A percentile compares a stretch with the other conserved stretches of the same genome.
These are phyloP conservation scores for Calvatia gigantea DNA, from an alignment of 768 basidiomycete species.

Conservation along the genomic window DNA sequence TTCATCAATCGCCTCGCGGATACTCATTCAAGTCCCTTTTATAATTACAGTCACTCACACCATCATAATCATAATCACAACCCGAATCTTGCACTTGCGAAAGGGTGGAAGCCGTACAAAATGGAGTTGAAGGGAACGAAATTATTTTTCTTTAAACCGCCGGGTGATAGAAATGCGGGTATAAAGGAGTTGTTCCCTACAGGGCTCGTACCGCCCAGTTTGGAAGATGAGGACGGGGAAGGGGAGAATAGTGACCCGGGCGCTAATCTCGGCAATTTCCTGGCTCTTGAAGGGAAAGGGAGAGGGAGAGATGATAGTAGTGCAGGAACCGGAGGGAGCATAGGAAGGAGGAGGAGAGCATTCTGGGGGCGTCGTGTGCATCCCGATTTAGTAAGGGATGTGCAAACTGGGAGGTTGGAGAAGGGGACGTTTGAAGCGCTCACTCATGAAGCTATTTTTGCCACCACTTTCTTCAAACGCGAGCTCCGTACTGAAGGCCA, in stretches of 20 bases:
- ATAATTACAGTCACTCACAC: constrained; percentile 20
- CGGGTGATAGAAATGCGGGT: constrained; percentile 57
- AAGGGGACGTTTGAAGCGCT: constrained; percentile 78
- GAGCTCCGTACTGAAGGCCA: constrained; percentile 12
- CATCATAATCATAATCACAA: constrained; percentile 28
- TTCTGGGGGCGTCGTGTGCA: constrained; percentile 80
- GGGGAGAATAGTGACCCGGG: constrained; percentile 18
- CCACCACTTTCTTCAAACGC: constrained; percentile 54
- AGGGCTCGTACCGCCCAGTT: constrained; percentile 49
- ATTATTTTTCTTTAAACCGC: constrained; percentile 83
- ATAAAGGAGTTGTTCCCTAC: constrained; percentile 77
- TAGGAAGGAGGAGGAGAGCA: constrained; percentile 55
- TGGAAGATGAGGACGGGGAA: constrained; percentile 44
- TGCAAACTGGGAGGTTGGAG: constrained; percentile 38
- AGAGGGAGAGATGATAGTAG: constrained; percentile 21
- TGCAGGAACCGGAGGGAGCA: constrained; percentile 15
- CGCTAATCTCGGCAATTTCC: constrained; percentile 17
- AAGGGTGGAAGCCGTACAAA: constrained; percentile 88
- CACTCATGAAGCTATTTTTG: constrained; percentile 78
- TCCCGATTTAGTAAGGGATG: constrained; percentile 55
- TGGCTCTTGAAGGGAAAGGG: constrained; percentile 25
- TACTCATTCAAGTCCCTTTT: constrained; percentile 26
- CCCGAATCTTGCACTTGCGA: constrained; percentile 33
- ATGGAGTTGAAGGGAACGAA: constrained; percentile 82
- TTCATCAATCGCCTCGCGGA: constrained; percentile 74